Percentiles rank a stretch among this genome's conserved stretches.
phyloP scores from a whole-genome alignment of 2,329 filamentous ascomycete genomes.

The Teratosphaeriaceae sp. region DNA sequence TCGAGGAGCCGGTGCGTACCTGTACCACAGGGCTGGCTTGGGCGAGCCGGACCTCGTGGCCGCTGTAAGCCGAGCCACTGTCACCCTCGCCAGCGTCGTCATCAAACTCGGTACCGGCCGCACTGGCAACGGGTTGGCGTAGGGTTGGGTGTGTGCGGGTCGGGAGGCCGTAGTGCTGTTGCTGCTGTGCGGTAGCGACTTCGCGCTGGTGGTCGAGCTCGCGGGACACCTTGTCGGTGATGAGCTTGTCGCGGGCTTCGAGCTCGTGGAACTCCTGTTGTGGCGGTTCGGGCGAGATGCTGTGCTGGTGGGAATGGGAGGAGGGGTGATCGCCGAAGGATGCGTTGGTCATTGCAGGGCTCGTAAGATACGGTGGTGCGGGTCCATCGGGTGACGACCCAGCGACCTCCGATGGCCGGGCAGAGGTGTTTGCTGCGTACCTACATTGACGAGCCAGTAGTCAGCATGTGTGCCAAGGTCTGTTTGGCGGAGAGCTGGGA shows the following conservation, averaged over 20 bases:
- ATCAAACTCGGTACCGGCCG: constrained; percentile 19
- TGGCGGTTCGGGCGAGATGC: constrained; percentile 3
- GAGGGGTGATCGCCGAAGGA: not conserved
- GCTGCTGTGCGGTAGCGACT: constrained; percentile 1
- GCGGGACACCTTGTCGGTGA: not conserved
- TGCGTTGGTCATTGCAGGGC: not conserved
- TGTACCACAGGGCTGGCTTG: constrained; percentile 21
- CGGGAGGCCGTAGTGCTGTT: not conserved
- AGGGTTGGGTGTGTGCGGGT: not conserved
- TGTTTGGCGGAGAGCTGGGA: too few relatives aligned
- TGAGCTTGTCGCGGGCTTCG: constrained; percentile 10
- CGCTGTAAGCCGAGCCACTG: constrained; percentile 21
- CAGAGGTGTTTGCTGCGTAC: not conserved
- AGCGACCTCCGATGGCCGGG: not conserved
- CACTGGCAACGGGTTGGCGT: constrained; percentile 14
- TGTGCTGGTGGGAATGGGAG: not conserved
- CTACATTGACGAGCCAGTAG: too few relatives aligned
- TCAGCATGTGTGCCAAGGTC: too few relatives aligned
- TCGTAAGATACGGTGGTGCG: not conserved
- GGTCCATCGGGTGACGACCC: constrained; percentile 2
- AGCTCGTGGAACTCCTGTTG: constrained; percentile 11
- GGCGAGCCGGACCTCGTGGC: constrained; percentile 18
- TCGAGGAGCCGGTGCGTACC: constrained; percentile 23
- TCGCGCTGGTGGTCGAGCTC: constrained; percentile 10
- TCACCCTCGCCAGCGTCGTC: constrained; percentile 14